These are phyloP conservation scores for Aspergillus ibericus DNA, from an alignment of 2,329 filamentous ascomycete species.

Conservation along the genomic window DNA sequence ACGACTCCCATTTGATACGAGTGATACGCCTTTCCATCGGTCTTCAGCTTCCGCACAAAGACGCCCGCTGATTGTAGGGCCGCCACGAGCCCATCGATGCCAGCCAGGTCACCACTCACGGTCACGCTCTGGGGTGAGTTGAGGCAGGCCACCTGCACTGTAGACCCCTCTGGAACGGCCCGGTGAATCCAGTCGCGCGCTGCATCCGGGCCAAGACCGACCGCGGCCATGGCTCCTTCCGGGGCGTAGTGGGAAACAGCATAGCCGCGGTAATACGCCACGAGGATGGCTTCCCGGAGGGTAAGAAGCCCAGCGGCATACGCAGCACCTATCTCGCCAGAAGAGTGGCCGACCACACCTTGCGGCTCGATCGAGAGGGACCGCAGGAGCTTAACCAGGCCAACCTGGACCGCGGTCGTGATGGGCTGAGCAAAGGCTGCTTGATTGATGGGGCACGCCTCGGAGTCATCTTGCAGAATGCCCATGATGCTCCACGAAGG, in stretches of 20 bases:
- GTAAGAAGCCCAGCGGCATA: neutral
- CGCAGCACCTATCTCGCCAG: slow-evolving; percentile 30
- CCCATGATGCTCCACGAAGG: slow-evolving; percentile 9
- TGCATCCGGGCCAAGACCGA: neutral
- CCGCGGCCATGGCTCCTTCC: neutral
- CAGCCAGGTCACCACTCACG: slow-evolving; percentile 18
- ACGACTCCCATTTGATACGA: slow-evolving; percentile 20
- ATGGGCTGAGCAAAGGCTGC: slow-evolving; percentile 26
- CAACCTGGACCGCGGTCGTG: slow-evolving; percentile 32
- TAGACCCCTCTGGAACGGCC: too few species aligned
- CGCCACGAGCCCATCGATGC: slow-evolving; percentile 20
- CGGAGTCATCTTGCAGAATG: neutral
- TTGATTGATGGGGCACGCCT: slow-evolving; percentile 10
- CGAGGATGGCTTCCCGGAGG: neutral
- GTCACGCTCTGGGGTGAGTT: slow-evolving; percentile 25
- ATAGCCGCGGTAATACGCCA: neutral
- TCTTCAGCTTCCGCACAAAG: slow-evolving; percentile 18
- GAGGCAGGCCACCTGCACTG: slow-evolving; percentile 15
- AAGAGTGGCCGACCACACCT: slow-evolving; percentile 29
- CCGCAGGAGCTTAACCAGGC: slow-evolving; percentile 27
- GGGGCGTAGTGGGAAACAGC: neutral
- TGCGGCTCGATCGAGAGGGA: slow-evolving; percentile 18
- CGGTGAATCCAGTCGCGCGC: neutral
- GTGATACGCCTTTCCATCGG: slow-evolving; percentile 22
- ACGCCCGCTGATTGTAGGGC: slow-evolving; percentile 21